A percentile compares a stretch with the other conserved stretches of the same genome.
These are phyloP conservation scores for Fusarium redolens DNA, from an alignment of 2,329 filamentous ascomycete genomes.

Conservation along the genomic window DNA sequence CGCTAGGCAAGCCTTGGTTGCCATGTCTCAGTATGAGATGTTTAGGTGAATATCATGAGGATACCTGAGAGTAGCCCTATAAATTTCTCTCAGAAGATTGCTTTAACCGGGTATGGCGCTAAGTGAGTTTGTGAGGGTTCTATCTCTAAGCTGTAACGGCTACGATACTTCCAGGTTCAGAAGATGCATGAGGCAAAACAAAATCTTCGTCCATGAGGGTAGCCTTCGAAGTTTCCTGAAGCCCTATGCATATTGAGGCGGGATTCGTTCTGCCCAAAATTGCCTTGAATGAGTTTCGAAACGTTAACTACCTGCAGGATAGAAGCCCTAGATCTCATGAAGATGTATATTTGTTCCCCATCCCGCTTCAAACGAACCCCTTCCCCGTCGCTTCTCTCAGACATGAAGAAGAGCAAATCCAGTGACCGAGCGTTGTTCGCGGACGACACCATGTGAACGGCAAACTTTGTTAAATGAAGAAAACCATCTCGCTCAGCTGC, in stretches of 20 bases:
- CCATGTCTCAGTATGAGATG: neutral
- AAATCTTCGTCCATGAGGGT: accelerated
- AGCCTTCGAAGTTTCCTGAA: neutral
- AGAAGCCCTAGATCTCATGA: accelerated
- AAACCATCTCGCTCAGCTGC: neutral
- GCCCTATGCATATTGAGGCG: too few relatives aligned
- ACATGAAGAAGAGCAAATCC: neutral
- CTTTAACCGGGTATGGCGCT: accelerated
- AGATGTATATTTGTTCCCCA: neutral
- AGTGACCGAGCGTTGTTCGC: neutral
- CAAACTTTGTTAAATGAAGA: too few relatives aligned
- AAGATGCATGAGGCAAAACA: too few relatives aligned
- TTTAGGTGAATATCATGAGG: neutral
- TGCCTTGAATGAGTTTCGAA: neutral
- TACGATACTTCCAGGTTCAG: too few relatives aligned
- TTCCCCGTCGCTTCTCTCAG: neutral
- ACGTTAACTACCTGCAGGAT: neutral
- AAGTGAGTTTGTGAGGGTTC: neutral
- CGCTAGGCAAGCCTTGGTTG: neutral
- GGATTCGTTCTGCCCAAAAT: neutral
- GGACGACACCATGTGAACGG: too few relatives aligned
- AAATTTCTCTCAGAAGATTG: neutral
- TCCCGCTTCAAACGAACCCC: accelerated
- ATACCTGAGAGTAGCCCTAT: too few relatives aligned
- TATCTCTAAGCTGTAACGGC: neutral